Evolutionary conservation across 768 basidiomycete species (phyloP).

Genomic region (Cystofilobasidium macerans): DNA sequence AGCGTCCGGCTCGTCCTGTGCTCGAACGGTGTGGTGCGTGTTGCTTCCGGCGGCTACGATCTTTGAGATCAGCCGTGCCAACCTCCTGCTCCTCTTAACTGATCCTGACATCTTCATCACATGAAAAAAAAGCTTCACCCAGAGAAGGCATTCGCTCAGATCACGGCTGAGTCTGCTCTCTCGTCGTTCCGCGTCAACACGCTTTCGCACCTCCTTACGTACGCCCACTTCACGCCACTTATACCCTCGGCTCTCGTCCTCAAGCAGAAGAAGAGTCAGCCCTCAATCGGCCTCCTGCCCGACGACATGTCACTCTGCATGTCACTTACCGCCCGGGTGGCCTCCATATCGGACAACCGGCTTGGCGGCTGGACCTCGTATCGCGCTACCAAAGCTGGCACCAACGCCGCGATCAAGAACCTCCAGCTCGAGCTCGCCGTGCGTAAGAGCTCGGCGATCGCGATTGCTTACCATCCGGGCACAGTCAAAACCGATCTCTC

Average conservation of each 20-base stretch:
- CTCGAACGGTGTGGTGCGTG: background rate
- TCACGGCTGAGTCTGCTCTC: slow-evolving; percentile 34
- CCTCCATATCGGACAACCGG: slow-evolving; percentile 40
- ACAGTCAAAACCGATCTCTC: slow-evolving; percentile 37
- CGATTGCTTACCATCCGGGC: slow-evolving; percentile 34
- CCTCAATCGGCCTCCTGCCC: slow-evolving; percentile 24
- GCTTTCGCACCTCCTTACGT: slow-evolving; percentile 41
- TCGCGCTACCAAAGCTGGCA: slow-evolving; percentile 41
- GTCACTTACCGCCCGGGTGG: slow-evolving; percentile 40
- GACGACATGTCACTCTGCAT: slow-evolving; percentile 33
- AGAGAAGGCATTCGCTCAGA: slow-evolving; percentile 40
- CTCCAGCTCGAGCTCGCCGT: slow-evolving; percentile 6
- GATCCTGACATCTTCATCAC: background rate
- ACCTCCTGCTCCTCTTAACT: background rate
- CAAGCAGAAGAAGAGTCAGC: slow-evolving; percentile 28
- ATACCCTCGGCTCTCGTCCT: slow-evolving; percentile 32
- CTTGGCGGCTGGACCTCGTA: slow-evolving; percentile 39
- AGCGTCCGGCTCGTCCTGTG: background rate
- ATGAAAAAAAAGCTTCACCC: slow-evolving; percentile 43
- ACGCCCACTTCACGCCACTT: slow-evolving; percentile 42
- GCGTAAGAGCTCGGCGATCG: slow-evolving; percentile 36
- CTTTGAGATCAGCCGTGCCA: background rate
- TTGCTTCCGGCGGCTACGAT: background rate
- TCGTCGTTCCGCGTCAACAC: slow-evolving; percentile 37
- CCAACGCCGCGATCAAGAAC: slow-evolving; percentile 39